These are phyloP conservation scores for Stagonosporopsis cucurbitacearum DNA, from an alignment of 2,329 filamentous ascomycete species.

Conservation along the genomic window DNA sequence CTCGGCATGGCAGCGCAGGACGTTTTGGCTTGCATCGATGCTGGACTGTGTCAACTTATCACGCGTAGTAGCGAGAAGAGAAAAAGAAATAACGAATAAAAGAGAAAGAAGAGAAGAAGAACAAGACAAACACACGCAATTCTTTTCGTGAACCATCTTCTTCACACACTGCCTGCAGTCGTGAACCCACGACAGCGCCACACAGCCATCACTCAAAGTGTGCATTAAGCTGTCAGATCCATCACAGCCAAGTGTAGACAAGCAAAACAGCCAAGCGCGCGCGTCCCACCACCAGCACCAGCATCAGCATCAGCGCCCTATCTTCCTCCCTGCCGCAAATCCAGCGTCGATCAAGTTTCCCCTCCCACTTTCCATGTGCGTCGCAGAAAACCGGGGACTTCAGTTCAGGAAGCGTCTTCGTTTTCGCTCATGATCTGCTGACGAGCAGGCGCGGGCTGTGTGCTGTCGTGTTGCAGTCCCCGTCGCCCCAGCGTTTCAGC, in stretches of 20 bases:
- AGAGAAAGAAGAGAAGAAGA: too few relatives aligned
- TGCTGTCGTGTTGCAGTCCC: slow-evolving; percentile 21
- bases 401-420: too few relatives aligned
- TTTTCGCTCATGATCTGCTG: too few relatives aligned
- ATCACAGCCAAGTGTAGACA: slow-evolving; percentile 33
- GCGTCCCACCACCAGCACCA: background rate
- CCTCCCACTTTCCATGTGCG: background rate
- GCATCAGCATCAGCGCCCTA: background rate
- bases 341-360: slow-evolving; percentile 3
- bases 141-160: background rate
- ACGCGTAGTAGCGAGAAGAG: too few relatives aligned
- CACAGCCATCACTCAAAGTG: slow-evolving; percentile 22
- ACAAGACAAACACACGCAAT: background rate
- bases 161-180: background rate
- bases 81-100: too few relatives aligned
- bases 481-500: slow-evolving; percentile 35
- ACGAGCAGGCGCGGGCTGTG: background rate
- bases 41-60: too few relatives aligned
- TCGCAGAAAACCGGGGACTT: slow-evolving; percentile 8
- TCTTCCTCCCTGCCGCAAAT: background rate
- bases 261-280: slow-evolving; percentile 32
- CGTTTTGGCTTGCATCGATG: background rate
- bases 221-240: slow-evolving; percentile 26
- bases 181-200: slow-evolving; percentile 1
- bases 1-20: background rate